A percentile compares a stretch with the other conserved stretches of the same genome.
These are phyloP conservation scores for Phaeosphaeriaceae sp. DNA, from an alignment of 2,329 filamentous ascomycete genomes.

Conservation along the genomic window DNA sequence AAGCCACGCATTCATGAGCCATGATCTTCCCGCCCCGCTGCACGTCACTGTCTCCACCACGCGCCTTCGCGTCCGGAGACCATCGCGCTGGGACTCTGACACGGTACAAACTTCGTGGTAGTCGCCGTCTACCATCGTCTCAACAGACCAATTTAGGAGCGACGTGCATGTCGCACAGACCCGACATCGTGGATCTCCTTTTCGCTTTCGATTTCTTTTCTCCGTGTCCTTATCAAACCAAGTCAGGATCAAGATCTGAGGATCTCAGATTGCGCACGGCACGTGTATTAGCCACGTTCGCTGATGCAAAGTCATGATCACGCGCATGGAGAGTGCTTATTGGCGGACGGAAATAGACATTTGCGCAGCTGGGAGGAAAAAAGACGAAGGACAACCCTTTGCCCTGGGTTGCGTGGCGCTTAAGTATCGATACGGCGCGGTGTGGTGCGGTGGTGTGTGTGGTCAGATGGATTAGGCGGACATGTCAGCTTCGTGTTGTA, in stretches of 20 bases:
- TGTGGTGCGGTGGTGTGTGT: background rate
- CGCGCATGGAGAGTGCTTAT: no score
- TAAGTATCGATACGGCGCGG: background rate
- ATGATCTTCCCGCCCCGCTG: background rate
- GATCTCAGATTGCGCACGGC: background rate
- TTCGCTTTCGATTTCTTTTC: background rate
- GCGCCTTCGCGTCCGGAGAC: background rate
- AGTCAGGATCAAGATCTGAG: background rate
- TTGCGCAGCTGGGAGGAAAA: background rate
- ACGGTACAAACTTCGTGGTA: background rate
- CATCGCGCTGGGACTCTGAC: background rate
- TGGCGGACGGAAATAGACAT: background rate
- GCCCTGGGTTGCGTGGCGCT: background rate
- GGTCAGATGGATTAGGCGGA: background rate
- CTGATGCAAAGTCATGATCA: no score
- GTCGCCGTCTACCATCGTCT: no score
- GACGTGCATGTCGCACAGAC: background rate
- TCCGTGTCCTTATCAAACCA: no score
- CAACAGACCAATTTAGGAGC: background rate
- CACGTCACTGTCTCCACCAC: background rate
- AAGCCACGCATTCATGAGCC: background rate
- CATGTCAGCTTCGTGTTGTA: background rate
- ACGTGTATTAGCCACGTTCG: background rate
- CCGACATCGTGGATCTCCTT: background rate
- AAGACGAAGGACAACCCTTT: background rate